Conservation (phyloP, 78 protist species). For the Monosiga brevicollis region DNA sequence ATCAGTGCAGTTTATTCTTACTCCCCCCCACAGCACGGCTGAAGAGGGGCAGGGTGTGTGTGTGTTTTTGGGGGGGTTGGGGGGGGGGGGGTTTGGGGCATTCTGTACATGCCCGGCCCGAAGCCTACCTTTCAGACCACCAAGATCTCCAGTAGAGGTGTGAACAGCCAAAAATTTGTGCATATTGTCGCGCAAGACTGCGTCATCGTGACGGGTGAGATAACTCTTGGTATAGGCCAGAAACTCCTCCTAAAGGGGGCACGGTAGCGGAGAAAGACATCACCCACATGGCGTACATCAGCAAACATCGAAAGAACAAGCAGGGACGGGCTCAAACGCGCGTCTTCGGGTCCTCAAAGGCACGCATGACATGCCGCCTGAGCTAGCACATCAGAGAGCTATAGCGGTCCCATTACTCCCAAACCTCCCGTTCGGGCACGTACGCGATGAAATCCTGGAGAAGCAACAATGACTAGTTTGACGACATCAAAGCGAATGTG, state of each 20-base stretch:
- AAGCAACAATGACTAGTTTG: conserved; percentile 71
- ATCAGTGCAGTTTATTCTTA: too few relatives aligned
- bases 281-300: not conserved
- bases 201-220: conserved; percentile 19
- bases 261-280: not conserved
- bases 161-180: not conserved
- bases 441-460: conserved; percentile 60
- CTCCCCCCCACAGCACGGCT: too few relatives aligned
- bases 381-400: not conserved
- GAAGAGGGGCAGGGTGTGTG: not conserved
- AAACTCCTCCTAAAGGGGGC: conserved; percentile 48
- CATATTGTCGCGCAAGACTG: not conserved
- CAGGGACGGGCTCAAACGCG: too few relatives aligned
- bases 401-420: too few relatives aligned
- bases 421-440: not conserved
- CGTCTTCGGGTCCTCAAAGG: too few relatives aligned
- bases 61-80: not conserved
- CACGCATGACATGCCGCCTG: not conserved
- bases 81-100: not conserved
- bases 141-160: not conserved
- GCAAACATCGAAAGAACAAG: not conserved
- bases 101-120: not conserved
- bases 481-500: conserved; percentile 67
- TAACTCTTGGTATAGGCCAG: conserved; percentile 39
- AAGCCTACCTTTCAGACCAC: not conserved